Evolutionary conservation across 2,329 filamentous ascomycete genomes (phyloP).

Genomic region (Tolypocladium tundrense): DNA sequence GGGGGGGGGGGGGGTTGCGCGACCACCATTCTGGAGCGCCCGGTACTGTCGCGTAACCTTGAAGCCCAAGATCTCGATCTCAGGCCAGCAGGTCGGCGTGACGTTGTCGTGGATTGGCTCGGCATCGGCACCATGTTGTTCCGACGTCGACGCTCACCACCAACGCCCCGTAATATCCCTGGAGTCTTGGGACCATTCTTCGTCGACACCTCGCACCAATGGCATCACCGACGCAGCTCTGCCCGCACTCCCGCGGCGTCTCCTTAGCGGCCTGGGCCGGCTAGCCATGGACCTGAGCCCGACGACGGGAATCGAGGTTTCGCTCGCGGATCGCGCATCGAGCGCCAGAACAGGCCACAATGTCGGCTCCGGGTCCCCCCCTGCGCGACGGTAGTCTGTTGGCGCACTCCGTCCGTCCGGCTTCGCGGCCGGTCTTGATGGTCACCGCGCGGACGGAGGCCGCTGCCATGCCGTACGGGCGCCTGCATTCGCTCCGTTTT

Average conservation of each 20-base stretch:
- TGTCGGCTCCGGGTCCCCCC: background rate
- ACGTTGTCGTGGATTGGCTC: background rate
- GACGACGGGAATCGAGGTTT: slow-evolving; percentile 18
- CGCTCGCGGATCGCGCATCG: slow-evolving; percentile 14
- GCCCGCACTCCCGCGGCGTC: background rate
- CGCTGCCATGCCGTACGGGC: background rate
- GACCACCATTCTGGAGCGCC: background rate
- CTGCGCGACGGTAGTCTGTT: background rate
- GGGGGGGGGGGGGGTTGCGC: background rate
- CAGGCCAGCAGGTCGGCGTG: background rate
- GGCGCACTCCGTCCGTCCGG: background rate
- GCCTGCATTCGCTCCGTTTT: background rate
- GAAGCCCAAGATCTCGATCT: slow-evolving; percentile 4
- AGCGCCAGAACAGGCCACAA: background rate
- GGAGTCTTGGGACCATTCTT: background rate
- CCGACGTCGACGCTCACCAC: background rate
- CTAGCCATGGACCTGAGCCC: slow-evolving; percentile 4
- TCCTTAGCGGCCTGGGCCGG: slow-evolving; percentile 10
- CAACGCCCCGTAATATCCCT: background rate
- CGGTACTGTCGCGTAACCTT: background rate
- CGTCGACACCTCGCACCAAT: background rate
- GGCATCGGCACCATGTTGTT: slow-evolving; percentile 1
- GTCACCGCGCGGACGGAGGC: background rate
- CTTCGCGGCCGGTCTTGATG: background rate
- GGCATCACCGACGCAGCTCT: slow-evolving; percentile 6